A percentile compares a stretch with the other conserved stretches of the same genome.
Conservation (phyloP, 768 basidiomycete genomes). For the Russula abietina region DNA sequence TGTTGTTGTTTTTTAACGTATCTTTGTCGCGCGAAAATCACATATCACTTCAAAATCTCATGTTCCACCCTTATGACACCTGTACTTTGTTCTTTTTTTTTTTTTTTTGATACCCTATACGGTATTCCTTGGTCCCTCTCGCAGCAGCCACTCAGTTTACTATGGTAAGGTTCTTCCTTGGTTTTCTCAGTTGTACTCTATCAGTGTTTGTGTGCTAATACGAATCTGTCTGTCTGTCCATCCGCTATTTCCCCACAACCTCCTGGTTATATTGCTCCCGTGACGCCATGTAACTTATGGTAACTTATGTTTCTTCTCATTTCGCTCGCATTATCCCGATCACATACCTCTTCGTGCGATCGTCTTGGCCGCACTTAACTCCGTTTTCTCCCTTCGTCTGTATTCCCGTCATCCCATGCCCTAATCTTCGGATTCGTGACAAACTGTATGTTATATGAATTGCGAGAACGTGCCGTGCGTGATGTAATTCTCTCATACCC, state of each 20-base stretch:
- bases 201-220: slow-evolving; percentile 3
- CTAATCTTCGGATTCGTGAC: slow-evolving; percentile 8
- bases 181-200: slow-evolving; percentile 7
- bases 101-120: slow-evolving; percentile 6
- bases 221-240: not conserved
- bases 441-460: not conserved
- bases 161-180: not conserved
- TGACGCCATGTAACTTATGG: slow-evolving; percentile 10
- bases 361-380: not conserved
- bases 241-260: not conserved
- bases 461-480: not conserved
- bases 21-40: not conserved
- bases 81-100: not conserved
- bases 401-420: slow-evolving; percentile 11
- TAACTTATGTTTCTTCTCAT: not conserved
- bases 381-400: slow-evolving; percentile 7
- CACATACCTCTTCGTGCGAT: not conserved
- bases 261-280: not conserved
- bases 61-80: slow-evolving; percentile 1
- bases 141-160: slow-evolving; percentile 3
- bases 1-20: not conserved
- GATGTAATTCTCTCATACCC: slow-evolving; percentile 3
- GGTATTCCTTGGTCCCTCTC: not conserved
- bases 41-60: not conserved
- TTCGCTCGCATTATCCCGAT: not conserved